Evolutionary conservation across 495 filamentous ascomycete genomes (phyloP), one percentile per base, ranked within the genome.

Genomic region (Amphirosellinia nigrospora): DNA sequence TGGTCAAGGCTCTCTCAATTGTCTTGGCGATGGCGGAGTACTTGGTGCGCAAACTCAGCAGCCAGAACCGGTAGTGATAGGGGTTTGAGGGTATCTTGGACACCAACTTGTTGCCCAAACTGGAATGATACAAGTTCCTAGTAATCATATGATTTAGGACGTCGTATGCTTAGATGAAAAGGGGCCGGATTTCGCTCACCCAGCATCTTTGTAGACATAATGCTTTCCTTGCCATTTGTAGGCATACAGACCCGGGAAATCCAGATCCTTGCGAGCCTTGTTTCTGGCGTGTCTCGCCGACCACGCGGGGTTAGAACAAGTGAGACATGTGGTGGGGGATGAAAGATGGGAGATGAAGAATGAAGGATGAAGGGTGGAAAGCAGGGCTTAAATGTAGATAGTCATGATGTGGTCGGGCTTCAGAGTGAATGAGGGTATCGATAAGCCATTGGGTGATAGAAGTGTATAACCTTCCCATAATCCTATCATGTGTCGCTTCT

Each of bases 201-300:
- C 8, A 2, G 23, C 0, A 36, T 30, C 23, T 5, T 23, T 43
- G 38, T 45, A 30, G 38, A 45, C 21, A 62, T 62, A 62, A 23
- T 62, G 45, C 36, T 34, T 41, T 0, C 21, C 59, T 43, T 28
- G n/a, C 59, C 59, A 62, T 62, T 62, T 62, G 23, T 43, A 62
- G 21, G 7, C n/a, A 19, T 21, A 21, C 1, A 11, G 23, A 9
- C 30, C 34, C 21, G 32, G 11, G 2, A 7, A 9, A 59, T 8
- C 32, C 55, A 59, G 38, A n/a, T 32, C 30, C n/a, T 32, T 38
- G 39, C 30, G 55, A 32, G 13, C 19, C 16, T 59, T 10, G 34
- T 19, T 21, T 39, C 15, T 59, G 34, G 53, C 16, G 6, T 19
- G 16, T 13, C 36, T 6, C 28, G 45, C 2, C 21, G 41, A 43